Evolutionary conservation across 2,329 filamentous ascomycete genomes (phyloP), one percentile per base, ranked within the genome.

Genomic region (Hymenoscyphus fraxineus): DNA sequence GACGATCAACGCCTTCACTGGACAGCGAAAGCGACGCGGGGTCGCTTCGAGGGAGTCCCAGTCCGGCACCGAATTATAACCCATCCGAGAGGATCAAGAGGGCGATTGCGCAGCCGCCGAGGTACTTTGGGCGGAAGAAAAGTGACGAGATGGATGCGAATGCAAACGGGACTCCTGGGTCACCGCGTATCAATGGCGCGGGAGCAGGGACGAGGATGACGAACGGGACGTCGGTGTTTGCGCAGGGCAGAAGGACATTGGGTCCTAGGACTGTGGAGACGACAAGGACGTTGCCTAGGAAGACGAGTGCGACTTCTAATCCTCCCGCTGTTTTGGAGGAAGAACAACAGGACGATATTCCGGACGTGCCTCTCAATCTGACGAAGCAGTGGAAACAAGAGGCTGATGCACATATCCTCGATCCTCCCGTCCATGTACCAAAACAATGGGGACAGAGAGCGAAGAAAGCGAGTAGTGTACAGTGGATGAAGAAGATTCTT

Each of bases 401-500:
- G 44, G n/a, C 19, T 16, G 44, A 51, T 56, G 51, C 40, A 32
- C 47, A 72, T 64, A 54, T 69, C 15, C 67, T 68, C 7, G 60
- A 69, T 54, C 71, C 71, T 12, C 68, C 65, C 22, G 39, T 61
- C 3, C 70, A 66, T 32, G 64, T 66, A 22, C 68, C 69, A 16
- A 59, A 40, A 39, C 55, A 61, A 12, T 72, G 69, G 69, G 65
- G 66, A 2, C 58, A 58, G 15, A 66, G 63, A 64, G 62, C 69
- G 31, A 69, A 60, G 63, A 65, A 65, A 7, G 44, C 55, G 56
- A 22, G 44, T 55, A 15, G 56, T 38, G 22, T 31, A n/a, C 16
- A 31, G 27, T 71, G 66, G 67, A 65, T 69, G 44, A 59, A 59
- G 35, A 71, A 67, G 56, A 68, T 69, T 35, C 27, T 71, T n/a